These are phyloP conservation scores for Neopestalotiopsis rosae DNA, from an alignment of 2,329 filamentous ascomycete species.

Conservation along the genomic window DNA sequence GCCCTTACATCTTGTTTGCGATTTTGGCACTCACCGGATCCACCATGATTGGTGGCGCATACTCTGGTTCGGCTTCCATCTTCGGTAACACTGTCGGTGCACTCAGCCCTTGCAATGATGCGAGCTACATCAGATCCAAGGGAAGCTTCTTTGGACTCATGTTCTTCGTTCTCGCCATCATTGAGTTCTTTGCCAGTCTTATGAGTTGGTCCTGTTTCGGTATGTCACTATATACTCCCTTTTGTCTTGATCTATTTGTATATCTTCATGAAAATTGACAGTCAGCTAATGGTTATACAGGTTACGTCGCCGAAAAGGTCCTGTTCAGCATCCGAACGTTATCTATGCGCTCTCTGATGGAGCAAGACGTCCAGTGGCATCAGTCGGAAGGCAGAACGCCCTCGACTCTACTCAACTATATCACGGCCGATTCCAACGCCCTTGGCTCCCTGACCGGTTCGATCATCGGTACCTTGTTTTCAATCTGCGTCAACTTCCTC, in stretches of 20 bases:
- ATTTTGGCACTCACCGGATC: constrained; percentile 47
- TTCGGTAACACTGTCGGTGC: constrained; percentile 57
- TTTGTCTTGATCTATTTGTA: not conserved
- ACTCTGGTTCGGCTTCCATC: constrained; percentile 59
- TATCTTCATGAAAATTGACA: not conserved
- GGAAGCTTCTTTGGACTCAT: constrained; percentile 45
- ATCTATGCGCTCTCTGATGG: constrained; percentile 68
- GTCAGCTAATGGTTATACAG: not conserved
- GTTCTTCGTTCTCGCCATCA: constrained; percentile 56
- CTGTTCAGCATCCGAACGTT: constrained; percentile 67
- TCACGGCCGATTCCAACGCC: constrained; percentile 72
- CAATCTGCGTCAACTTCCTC: constrained; percentile 71
- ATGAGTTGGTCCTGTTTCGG: constrained; percentile 57
- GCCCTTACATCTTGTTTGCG: constrained; percentile 45
- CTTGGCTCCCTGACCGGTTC: constrained; percentile 73
- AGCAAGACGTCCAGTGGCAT: constrained; percentile 75
- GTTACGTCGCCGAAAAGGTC: constrained; percentile 66
- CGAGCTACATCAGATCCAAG: constrained; percentile 39
- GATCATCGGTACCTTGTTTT: constrained; percentile 72
- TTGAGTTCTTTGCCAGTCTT: constrained; percentile 66
- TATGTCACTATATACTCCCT: not conserved
- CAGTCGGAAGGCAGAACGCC: constrained; percentile 68
- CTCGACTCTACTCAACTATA: constrained; percentile 65
- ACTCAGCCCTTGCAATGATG: constrained; percentile 54
- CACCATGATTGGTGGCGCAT: constrained; percentile 61